Base-by-base conservation (phyloP, 148 eudicot genomes). In the Camellia japonica region DNA sequence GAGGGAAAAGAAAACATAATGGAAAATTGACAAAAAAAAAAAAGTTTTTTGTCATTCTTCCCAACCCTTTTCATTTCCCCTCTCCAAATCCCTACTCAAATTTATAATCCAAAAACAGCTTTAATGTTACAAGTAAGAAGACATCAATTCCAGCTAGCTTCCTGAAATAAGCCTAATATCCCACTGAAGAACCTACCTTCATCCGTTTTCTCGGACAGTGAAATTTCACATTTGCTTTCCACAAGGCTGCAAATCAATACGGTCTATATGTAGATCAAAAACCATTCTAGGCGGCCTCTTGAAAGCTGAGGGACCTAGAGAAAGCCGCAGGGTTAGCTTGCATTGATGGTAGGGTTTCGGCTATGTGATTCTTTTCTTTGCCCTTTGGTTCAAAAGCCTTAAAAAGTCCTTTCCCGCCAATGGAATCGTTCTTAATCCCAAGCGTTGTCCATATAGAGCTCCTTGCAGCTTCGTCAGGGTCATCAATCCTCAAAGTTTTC, bases 401-500 rank as follows among this genome's bases (percentile, higher is more conserved):
- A 51, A 95, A 89, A 68, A 93, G 87, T 43, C 91, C 88, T 60
- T 86, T 89, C 75, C 83, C 88, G 43, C 83, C 83, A 18, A 58
- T 23, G 20, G 85, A 74, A 20, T 92, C 97, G 41, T 92, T 87
- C 77, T 91, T 91, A n/a, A 95, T 95, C 77, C 99, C 99, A 4
- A 95, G 93, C 1, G 97, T 92, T 44, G 85, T 83, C 97, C 97
- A 95, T 86, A 95, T 93, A 19, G 99, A 92, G 84, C 99, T 93
- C 87, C 82, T 95, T 44, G 97, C 97, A 30, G 99, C 95, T 76
- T 92, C 99, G 72, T 95, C 98, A 6, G 93, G 98, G 74, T 95
- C 98, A 78, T 93, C 95, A 7, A 95, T 92, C 81, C 99, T 87
- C 81, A 95, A 85, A 6, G 92, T 95, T 80, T 93, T 95, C 0